Base-by-base conservation (phyloP, 306 rosid species). In the Cicer yamashitae region DNA sequence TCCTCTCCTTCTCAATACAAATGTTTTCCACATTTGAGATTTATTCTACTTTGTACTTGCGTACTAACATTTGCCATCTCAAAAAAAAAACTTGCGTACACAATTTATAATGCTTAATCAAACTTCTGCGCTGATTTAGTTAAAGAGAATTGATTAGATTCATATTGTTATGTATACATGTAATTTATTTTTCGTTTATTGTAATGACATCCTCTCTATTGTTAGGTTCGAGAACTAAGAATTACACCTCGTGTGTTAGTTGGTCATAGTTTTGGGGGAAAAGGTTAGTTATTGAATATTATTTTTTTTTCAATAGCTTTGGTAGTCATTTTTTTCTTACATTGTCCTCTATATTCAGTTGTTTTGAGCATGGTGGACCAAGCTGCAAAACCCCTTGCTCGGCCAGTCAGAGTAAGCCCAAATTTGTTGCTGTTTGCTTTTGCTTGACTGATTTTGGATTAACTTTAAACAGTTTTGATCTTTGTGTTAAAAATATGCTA, bases 241-340 rank as follows among this genome's bases (percentile, higher is more conserved):
- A 85, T 94, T 71, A 90, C 93, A 38, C 98, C 98, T 8, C 92
- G 96, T 45, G 88, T 91, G 58, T 81, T 94, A 70, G 96, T 94
- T 84, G 96, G 98, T 37, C 98, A 94, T 77, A 94, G 98, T 85
- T 94, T 94, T 82, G 97, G 97, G 51, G 98, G 98, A 70, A 94
- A 94, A 87, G 97, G 97, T 94, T 86, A 57, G 81, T 71, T 72
- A 56, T 39, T 71, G 44, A 22, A 44, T 12, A 8, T 54, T 51
- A 39, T 11, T 62, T 39, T 30, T 46, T 74, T 46, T 30, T 65
- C 59, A 8, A 43, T 18, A 62, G 73, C 52, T 57, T 76, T 73
- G 70, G 14, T 41, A 60, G 71, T 57, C 48, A 41, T 45, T 84
- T 78, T 53, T 78, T 57, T 83, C 62, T 67, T 77, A 52, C 17